Conservation (phyloP, 192 early-diverging fungal genomes). For the Gorgonomyces haynaldii region DNA sequence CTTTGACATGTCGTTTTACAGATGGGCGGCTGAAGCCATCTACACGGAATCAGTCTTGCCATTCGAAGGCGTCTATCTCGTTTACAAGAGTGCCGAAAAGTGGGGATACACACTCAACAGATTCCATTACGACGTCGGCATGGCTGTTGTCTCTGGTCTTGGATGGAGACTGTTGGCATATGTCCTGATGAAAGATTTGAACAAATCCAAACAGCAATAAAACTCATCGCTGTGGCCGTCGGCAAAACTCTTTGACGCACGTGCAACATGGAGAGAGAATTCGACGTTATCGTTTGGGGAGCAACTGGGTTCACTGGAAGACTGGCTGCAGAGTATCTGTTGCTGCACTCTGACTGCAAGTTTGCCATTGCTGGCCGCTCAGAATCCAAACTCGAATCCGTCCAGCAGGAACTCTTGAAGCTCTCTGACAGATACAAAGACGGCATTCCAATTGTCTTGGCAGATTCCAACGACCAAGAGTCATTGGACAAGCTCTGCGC, state of each 20-base stretch:
- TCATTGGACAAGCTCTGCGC: conserved; percentile 49
- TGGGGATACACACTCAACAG: neutral
- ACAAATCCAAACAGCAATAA: neutral
- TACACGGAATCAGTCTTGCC: neutral
- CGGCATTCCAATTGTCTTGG: conserved; percentile 51
- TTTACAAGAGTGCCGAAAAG: neutral
- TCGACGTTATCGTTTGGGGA: conserved; percentile 26
- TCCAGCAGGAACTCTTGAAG: conserved; percentile 33
- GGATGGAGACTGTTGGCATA: neutral
- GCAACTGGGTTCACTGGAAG: conserved; percentile 77
- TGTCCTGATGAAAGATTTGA: neutral
- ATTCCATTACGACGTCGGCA: neutral
- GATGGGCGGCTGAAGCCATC: neutral
- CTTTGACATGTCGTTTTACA: neutral
- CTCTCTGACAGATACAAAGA: neutral
- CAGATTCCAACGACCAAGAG: conserved; percentile 47
- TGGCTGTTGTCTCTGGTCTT: neutral
- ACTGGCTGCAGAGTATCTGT: conserved; percentile 54
- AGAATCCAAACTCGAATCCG: conserved; percentile 49
- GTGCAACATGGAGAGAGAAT: neutral
- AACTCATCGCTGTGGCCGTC: too few species aligned
- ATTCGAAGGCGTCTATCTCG: neutral
- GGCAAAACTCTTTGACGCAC: too few species aligned
- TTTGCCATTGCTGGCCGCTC: conserved; percentile 76
- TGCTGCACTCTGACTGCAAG: conserved; percentile 31